Conservation (phyloP, 75 land plant species). For the Picea sitchensis region DNA sequence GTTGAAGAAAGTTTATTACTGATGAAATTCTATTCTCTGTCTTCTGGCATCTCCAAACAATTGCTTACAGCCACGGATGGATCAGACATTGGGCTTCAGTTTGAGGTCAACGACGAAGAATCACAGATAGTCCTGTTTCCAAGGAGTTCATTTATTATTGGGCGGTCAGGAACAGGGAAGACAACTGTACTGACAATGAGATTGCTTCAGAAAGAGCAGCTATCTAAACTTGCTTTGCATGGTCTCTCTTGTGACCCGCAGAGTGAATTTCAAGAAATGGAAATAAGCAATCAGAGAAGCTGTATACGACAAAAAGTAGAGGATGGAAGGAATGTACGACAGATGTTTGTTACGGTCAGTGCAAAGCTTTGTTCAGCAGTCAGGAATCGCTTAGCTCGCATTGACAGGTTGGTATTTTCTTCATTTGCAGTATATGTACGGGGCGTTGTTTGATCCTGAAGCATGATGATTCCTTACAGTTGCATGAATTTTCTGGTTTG, state of each 20-base stretch:
- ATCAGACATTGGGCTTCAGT: conserved; percentile 51
- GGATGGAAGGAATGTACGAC: conserved; percentile 19
- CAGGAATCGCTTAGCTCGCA: conserved; percentile 36
- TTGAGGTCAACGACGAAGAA: conserved; percentile 66
- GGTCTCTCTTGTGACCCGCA: conserved; percentile 11
- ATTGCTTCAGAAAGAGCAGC: conserved; percentile 47
- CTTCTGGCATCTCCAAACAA: conserved; percentile 44
- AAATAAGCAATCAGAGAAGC: neutral
- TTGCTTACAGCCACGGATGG: conserved; percentile 52
- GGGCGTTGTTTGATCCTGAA: neutral
- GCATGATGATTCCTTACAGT: neutral
- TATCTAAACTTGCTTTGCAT: conserved; percentile 13
- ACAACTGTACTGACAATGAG: conserved; percentile 69
- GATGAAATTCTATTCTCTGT: conserved; percentile 75
- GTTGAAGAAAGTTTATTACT: conserved; percentile 58
- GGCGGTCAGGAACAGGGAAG: conserved; percentile 81
- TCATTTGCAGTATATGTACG: neutral
- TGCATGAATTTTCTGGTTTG: too few species aligned
- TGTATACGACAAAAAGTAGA: neutral
- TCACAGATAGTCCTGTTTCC: conserved; percentile 33
- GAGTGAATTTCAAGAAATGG: too few species aligned
- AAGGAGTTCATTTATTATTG: conserved; percentile 52
- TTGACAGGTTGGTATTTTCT: conserved; percentile 35
- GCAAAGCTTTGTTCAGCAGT: conserved; percentile 61
- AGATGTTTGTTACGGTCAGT: conserved; percentile 68